Base-by-base conservation (phyloP, 2,329 filamentous ascomycete species). In the Coniochaeta sp. region DNA sequence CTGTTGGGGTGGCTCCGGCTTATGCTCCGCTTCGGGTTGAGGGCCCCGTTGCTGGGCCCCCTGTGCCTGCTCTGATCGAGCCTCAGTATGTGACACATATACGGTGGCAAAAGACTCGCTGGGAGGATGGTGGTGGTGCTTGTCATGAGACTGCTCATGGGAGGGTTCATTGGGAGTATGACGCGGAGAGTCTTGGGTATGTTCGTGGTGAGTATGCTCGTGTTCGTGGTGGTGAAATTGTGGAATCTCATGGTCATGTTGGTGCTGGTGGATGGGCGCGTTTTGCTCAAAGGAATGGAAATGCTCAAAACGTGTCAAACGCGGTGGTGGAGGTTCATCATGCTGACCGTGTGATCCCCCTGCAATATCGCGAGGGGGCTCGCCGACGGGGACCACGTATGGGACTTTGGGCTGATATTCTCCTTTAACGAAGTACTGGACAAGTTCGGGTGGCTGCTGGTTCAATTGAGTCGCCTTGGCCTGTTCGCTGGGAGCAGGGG, bases 381-480 rank as follows among this genome's bases (percentile, higher is more conserved):
- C 70, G 72, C 72, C 73, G 57, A 69, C 68, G 54, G 72, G 67
- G 38, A 71, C 67, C 24, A 65, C 65, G 50, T 68, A 69, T 36
- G 66, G 62, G 36, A 62, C 59, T 17, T 65, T 69, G 5, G 77
- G 76, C 40, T 76, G 74, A 63, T 72, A 83, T 74, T 84, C 81
- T 63, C 81, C 81, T 65, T 79, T 81, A 28, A 81, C 82, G 61
- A 81, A 78, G 65, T 81, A 82, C 66, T 79, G 79, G 12, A 83
- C 73, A 28, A 82, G 67, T 58, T 75, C 71, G 2, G 76, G 63
- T 5, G 65, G 60, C 22, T 60, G 60, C 36, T 59, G 14, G 19
- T 6, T 31, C 33, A 36, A 17, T 19, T 44, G 16, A 28, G 34
- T 31, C 19, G 56, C 24, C 56, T 43, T 34, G 22, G 19, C 17